Conservation (phyloP, 2,329 filamentous ascomycete genomes). For the Macrophomina phaseolina region DNA sequence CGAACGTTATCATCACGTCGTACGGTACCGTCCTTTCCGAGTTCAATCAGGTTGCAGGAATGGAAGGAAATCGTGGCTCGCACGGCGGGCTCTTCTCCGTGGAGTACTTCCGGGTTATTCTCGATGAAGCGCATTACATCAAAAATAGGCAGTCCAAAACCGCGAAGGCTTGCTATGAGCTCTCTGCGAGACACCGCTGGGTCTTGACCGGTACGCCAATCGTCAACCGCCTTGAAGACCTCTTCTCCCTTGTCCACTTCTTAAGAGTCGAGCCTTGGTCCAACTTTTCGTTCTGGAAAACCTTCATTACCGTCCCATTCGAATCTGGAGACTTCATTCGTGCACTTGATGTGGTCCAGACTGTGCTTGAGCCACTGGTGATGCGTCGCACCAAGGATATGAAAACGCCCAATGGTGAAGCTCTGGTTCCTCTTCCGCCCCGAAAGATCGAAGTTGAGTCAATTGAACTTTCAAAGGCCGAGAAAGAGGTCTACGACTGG, state of each 20-base stretch:
- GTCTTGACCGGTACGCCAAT: conserved; percentile 94
- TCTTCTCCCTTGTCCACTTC: conserved; percentile 93
- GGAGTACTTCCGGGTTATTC: conserved; percentile 91
- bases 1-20: conserved; percentile 91
- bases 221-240: conserved; percentile 91
- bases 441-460: conserved; percentile 85
- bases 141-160: conserved; percentile 89
- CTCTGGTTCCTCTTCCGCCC: conserved; percentile 80
- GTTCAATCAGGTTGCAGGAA: conserved; percentile 74
- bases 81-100: conserved; percentile 82
- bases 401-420: conserved; percentile 87
- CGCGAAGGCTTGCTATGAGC: conserved; percentile 90
- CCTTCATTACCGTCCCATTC: conserved; percentile 96
- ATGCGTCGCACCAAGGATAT: conserved; percentile 96
- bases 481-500: conserved; percentile 90
- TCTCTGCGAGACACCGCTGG: conserved; percentile 87
- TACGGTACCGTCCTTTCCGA: conserved; percentile 93
- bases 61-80: conserved; percentile 67
- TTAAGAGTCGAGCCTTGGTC: conserved; percentile 96
- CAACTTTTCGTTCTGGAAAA: conserved; percentile 99
- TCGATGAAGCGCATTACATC: conserved; percentile 94
- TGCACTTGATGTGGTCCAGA: conserved; percentile 95
- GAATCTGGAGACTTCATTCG: conserved; percentile 94
- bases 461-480: conserved; percentile 81
- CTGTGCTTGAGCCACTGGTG: conserved; percentile 93